phyloP scores from a whole-genome alignment of 2,329 filamentous ascomycete genomes.

The Aspergillus costaricaensis region DNA sequence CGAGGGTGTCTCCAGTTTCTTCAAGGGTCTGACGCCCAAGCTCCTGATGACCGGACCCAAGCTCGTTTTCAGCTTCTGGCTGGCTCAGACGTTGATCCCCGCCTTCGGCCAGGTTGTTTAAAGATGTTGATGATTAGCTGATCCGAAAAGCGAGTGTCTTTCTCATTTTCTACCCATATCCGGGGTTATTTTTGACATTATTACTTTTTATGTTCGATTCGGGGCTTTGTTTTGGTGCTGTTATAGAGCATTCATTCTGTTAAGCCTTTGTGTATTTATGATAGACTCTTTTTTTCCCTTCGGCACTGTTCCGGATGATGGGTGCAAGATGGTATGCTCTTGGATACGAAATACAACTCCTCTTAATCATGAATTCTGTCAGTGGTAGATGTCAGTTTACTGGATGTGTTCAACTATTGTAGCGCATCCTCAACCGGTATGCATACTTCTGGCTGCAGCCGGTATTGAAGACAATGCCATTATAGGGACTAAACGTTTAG shows the following conservation, averaged over 20 bases:
- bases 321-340: slow-evolving; percentile 13
- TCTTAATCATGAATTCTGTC: slow-evolving; percentile 17
- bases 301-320: slow-evolving; percentile 8
- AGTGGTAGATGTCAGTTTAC: not conserved
- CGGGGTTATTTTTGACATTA: not conserved
- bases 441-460: too few relatives aligned
- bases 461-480: too few relatives aligned
- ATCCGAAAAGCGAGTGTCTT: slow-evolving; percentile 20
- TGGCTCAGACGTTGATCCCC: slow-evolving; percentile 96
- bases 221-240: slow-evolving; percentile 14
- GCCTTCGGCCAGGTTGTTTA: slow-evolving; percentile 74
- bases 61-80: slow-evolving; percentile 99
- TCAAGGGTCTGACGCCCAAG: slow-evolving; percentile 97
- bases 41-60: slow-evolving; percentile 98
- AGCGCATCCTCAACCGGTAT: too few relatives aligned
- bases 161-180: slow-evolving; percentile 6
- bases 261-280: slow-evolving; percentile 23
- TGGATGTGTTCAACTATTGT: not conserved
- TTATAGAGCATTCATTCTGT: slow-evolving; percentile 26
- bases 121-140: slow-evolving; percentile 19
- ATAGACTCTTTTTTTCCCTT: slow-evolving; percentile 17
- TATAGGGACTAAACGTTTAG: too few relatives aligned
- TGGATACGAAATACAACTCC: slow-evolving; percentile 20
- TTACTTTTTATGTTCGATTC: slow-evolving; percentile 14
- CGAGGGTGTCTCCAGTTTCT: slow-evolving; percentile 84